Conservation (phyloP, 208 protist genomes). For the Wallacemonas sp. region DNA sequence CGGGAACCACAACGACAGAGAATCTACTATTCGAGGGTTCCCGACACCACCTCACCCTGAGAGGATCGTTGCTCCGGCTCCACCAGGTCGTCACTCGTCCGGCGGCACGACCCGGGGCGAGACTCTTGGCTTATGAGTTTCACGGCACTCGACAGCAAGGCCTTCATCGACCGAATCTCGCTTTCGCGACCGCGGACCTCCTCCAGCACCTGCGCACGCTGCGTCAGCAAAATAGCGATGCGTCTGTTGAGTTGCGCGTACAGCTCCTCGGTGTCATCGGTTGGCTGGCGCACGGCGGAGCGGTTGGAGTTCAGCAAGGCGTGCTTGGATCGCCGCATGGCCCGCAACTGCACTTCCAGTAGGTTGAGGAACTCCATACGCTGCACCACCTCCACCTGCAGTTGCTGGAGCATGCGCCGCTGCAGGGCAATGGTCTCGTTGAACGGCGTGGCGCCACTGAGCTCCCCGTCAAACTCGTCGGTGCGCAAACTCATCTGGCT, state of each 20-base stretch:
- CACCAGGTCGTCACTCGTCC: not conserved
- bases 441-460: not conserved
- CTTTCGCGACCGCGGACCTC: not conserved
- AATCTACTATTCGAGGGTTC: no score
- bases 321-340: not conserved
- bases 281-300: not conserved
- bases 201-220: not conserved
- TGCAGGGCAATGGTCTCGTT: constrained; percentile 11
- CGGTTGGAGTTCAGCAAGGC: not conserved
- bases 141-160: not conserved
- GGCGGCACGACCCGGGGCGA: not conserved
- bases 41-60: no score
- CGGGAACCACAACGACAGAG: no score
- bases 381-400: not conserved
- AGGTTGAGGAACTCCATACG: constrained; percentile 2
- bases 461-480: not conserved
- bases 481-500: not conserved
- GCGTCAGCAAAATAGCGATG: constrained; percentile 3
- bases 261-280: constrained; percentile 10
- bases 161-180: not conserved
- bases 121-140: not conserved
- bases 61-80: no score
- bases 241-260: constrained; percentile 5
- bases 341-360: constrained; percentile 7
- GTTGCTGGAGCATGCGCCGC: constrained; percentile 15